Conservation (phyloP, 176 grass and related monocot species). For the Puccinellia tenuiflora region DNA sequence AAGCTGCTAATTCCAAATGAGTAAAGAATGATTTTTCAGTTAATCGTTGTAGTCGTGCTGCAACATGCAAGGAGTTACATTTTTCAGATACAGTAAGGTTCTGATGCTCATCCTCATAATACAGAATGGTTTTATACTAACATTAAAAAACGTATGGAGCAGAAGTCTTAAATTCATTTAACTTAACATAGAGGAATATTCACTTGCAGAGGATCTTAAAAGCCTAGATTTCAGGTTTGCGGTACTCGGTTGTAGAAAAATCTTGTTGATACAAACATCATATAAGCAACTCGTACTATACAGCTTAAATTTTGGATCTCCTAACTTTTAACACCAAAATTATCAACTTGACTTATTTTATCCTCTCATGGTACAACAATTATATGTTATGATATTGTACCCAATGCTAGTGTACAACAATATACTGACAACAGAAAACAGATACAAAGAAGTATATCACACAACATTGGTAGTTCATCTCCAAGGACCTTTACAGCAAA, state of each 20-base stretch:
- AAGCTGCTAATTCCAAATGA: conserved; percentile 17
- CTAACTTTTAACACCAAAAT: conserved; percentile 6
- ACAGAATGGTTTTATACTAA: background rate
- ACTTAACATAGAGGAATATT: background rate
- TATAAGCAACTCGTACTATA: background rate
- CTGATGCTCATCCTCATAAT: conserved; percentile 3
- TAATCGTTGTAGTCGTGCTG: background rate
- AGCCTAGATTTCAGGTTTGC: background rate
- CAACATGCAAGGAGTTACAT: background rate
- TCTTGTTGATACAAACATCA: background rate
- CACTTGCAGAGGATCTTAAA: background rate
- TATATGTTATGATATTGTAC: conserved; percentile 10
- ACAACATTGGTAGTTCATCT: background rate
- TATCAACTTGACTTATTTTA: conserved; percentile 8
- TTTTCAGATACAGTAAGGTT: conserved; percentile 24
- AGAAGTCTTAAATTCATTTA: conserved; percentile 16
- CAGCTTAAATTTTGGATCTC: conserved; percentile 2
- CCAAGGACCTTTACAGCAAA: conserved; percentile 52
- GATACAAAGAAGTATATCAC: background rate
- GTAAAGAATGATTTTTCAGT: background rate
- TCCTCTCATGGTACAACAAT: conserved; percentile 5
- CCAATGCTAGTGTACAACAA: conserved; percentile 26
- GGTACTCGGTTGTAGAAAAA: conserved; percentile 3
- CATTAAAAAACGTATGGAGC: background rate
- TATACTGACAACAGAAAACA: conserved; percentile 18